Base-by-base conservation (phyloP, 108 stramenopile species). In the Nitzschia inconspicua region DNA sequence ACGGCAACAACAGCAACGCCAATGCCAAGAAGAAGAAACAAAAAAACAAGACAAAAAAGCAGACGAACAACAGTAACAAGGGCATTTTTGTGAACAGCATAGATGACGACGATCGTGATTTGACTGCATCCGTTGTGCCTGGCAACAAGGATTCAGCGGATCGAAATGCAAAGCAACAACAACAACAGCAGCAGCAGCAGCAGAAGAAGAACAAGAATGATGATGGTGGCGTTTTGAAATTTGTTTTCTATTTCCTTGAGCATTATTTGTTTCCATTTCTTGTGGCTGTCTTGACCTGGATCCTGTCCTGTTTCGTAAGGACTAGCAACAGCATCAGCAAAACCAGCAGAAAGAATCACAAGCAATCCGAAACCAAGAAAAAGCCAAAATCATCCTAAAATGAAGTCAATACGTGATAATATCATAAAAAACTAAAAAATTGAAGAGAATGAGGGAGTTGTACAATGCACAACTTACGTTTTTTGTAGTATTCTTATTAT, bases 281-380 rank as follows among this genome's bases (percentile, higher is more conserved):
- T 18, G n/a, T 70, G 53, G 60, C 60, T 14, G 30, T 62, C 18
- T 34, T 70, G 19, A 46, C 52, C 16, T 62, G 60, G 60, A 27
- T 70, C 23, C 37, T 61, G 5, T 18, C 29, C 13, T n/a, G 39
- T 16, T 4, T 68, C 1, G 52, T 68, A 0, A 58, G 60, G 30
- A 61, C 23, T 0, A 47, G 20, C 2, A 67, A 70, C 40, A 19
- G 18, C 13, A 46, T 32, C 22, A 56, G 47, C 9, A 56, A 61
- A 3, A 47, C n/a, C n/a, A 61, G 20, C 47, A 44, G 49, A 50
- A 42, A 16, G 24, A 27, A 29, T 22, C 39, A 34, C 71, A 75
- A 31, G n/a, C n/a, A n/a, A n/a, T n/a, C n/a, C n/a, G n/a, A n/a
- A n/a, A n/a, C n/a, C n/a, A n/a, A n/a, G n/a, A n/a, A n/a, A n/a